phyloP scores from a whole-genome alignment of 2,329 filamentous ascomycete genomes.

The Penicillium sp. region DNA sequence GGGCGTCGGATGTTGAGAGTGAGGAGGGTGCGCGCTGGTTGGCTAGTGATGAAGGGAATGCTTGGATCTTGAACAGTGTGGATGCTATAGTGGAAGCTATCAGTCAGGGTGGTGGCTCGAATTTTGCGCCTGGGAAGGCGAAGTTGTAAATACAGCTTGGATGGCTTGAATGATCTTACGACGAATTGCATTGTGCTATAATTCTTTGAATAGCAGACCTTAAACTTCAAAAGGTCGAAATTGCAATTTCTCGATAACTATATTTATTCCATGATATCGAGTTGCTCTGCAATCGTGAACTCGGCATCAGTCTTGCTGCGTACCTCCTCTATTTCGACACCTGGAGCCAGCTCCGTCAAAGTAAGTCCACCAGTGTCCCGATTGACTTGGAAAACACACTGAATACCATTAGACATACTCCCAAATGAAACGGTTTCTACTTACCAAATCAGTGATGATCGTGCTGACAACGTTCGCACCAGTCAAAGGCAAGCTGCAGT shows the following conservation, averaged over 20 bases:
- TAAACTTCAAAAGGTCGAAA: too few relatives aligned
- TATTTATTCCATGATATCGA: constrained; percentile 48
- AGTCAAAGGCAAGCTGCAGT: constrained; percentile 60
- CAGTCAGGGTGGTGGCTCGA: constrained; percentile 46
- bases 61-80: constrained; percentile 57
- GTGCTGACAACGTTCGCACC: constrained; percentile 63
- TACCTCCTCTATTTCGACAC: constrained; percentile 62
- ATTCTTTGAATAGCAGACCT: too few relatives aligned
- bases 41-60: constrained; percentile 58
- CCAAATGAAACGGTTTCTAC: constrained; percentile 26
- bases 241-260: too few relatives aligned
- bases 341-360: constrained; percentile 64
- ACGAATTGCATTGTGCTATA: not conserved
- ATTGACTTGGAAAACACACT: constrained; percentile 71
- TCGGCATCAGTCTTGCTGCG: constrained; percentile 63
- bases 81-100: constrained; percentile 54
- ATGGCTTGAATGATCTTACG: not conserved
- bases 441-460: constrained; percentile 66
- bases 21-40: constrained; percentile 55
- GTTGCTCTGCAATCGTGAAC: constrained; percentile 56
- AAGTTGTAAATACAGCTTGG: constrained; percentile 25
- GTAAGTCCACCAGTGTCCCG: constrained; percentile 44
- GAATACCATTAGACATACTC: constrained; percentile 30
- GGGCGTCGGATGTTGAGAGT: constrained; percentile 33
- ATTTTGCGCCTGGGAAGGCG: constrained; percentile 49